Conservation (phyloP, 169 alveolate species). For the Ichthyophthirius multifiliis region DNA sequence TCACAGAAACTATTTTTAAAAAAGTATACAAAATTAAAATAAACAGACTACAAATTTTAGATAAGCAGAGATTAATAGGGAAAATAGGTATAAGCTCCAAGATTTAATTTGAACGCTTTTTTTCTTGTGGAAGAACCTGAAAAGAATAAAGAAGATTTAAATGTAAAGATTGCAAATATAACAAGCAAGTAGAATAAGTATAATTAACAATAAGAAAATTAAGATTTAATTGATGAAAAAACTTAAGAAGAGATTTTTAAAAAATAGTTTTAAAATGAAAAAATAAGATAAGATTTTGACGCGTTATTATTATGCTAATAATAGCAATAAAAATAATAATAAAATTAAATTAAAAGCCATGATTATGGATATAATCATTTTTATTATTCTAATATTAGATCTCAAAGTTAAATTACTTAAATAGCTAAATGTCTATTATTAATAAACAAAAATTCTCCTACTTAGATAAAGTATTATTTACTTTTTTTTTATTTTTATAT, state of each 20-base stretch:
- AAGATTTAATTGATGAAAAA: not conserved
- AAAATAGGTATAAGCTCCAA: not conserved
- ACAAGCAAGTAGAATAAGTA: not conserved
- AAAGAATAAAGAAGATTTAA: not conserved
- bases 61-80: not conserved
- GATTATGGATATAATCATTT: not conserved
- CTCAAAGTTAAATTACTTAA: not conserved
- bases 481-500: no score
- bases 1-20: not conserved
- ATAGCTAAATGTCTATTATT: constrained; percentile 4
- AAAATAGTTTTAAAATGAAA: not conserved
- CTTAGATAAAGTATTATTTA: not conserved
- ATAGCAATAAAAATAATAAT: not conserved
- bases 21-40: not conserved
- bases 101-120: not conserved
- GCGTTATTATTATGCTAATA: not conserved
- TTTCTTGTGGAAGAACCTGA: not conserved
- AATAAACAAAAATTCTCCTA: not conserved
- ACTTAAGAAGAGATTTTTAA: not conserved
- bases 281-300: not conserved
- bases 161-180: not conserved
- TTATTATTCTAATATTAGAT: not conserved
- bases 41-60: not conserved
- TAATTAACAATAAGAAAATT: not conserved
- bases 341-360: not conserved